Evolutionary conservation across 768 basidiomycete genomes (phyloP).

Genomic region (Boletales sp.): DNA sequence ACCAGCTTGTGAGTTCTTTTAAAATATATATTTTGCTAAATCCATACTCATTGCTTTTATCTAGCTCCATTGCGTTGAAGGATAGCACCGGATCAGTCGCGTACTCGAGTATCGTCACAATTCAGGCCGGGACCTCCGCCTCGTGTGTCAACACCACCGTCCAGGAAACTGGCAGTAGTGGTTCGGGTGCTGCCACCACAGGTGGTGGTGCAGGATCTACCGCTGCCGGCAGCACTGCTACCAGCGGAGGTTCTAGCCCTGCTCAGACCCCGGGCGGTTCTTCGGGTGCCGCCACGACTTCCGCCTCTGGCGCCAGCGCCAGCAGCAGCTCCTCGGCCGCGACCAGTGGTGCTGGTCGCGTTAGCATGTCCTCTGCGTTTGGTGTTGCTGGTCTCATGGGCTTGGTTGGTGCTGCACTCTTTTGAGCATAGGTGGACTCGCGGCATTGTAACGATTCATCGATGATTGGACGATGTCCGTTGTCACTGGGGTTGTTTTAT

Average conservation of each 20-base stretch:
- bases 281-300: constrained; percentile 11
- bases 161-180: constrained; percentile 7
- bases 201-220: constrained; percentile 3
- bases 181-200: constrained; percentile 4
- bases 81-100: constrained; percentile 52
- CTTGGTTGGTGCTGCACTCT: constrained; percentile 46
- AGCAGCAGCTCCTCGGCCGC: constrained; percentile 21
- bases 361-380: constrained; percentile 29
- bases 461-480: constrained; percentile 14
- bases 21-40: too few relatives aligned
- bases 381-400: constrained; percentile 51
- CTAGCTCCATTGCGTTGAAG: constrained; percentile 54
- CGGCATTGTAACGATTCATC: constrained; percentile 5
- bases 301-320: constrained; percentile 16
- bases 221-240: not conserved
- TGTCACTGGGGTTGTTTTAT: constrained; percentile 10
- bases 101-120: constrained; percentile 50
- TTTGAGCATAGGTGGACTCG: constrained; percentile 28
- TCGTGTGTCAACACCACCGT: constrained; percentile 27
- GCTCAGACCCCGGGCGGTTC: not conserved
- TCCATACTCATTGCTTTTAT: not conserved
- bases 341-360: constrained; percentile 31
- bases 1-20: constrained; percentile 41
- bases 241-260: not conserved
- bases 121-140: constrained; percentile 35